A percentile compares a stretch with the other conserved stretches of the same genome.
Conservation (phyloP, 2,329 filamentous ascomycete species). For the Talaromyces albobiverticillius region DNA sequence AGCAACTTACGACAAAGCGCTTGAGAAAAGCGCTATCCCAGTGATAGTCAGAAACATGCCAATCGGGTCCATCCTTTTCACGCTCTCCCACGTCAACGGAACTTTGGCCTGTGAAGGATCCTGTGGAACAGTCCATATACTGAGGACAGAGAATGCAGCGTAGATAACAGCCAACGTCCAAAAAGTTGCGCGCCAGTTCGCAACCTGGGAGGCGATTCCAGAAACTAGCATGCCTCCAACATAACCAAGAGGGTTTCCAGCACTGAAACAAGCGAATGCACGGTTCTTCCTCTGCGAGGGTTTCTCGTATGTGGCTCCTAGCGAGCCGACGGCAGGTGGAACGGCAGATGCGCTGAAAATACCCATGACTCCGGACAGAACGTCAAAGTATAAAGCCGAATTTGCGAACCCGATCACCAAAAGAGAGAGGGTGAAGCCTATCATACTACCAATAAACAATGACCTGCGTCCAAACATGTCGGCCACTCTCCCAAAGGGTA, state of each 20-base stretch:
- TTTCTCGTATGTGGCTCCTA: slow-evolving; percentile 62
- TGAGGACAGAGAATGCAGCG: slow-evolving; percentile 56
- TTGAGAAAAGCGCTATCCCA: slow-evolving; percentile 65
- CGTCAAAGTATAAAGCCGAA: slow-evolving; percentile 57
- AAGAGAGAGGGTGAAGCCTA: slow-evolving; percentile 56
- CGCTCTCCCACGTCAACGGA: slow-evolving; percentile 42
- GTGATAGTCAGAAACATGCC: slow-evolving; percentile 60
- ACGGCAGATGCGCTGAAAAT: slow-evolving; percentile 63
- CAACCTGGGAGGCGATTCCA: slow-evolving; percentile 60
- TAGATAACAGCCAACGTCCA: slow-evolving; percentile 64
- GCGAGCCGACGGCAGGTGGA: slow-evolving; percentile 62
- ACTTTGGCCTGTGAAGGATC: slow-evolving; percentile 48
- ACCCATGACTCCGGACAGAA: slow-evolving; percentile 63
- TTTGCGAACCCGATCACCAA: slow-evolving; percentile 60
- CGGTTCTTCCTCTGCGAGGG: slow-evolving; percentile 62
- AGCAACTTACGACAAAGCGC: slow-evolving; percentile 52
- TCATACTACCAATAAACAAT: slow-evolving; percentile 60
- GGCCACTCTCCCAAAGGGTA: slow-evolving; percentile 64
- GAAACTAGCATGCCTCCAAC: slow-evolving; percentile 59
- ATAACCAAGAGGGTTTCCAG: slow-evolving; percentile 57
- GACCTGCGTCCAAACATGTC: slow-evolving; percentile 64
- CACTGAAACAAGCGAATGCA: slow-evolving; percentile 62
- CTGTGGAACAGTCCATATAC: slow-evolving; percentile 60
- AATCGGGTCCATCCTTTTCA: slow-evolving; percentile 60
- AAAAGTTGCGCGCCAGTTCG: slow-evolving; percentile 63